Base-by-base conservation (phyloP, 2,329 filamentous ascomycete genomes). In the Fusarium anthophilum region DNA sequence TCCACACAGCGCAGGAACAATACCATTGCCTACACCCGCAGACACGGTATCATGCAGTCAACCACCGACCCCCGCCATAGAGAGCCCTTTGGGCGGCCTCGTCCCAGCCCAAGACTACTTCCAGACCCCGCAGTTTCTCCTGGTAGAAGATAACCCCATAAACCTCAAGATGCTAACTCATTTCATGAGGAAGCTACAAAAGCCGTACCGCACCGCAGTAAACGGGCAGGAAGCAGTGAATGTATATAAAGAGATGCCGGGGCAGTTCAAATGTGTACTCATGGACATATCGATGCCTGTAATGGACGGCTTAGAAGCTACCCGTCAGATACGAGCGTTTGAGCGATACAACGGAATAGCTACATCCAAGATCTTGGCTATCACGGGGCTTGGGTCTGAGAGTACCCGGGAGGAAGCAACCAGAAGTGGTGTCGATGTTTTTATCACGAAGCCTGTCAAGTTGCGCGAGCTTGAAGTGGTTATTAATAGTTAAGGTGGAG, bases 101-200 rank as follows among this genome's bases (percentile, higher is more conserved):
- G 22, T 28, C 26, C 20, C 39, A 39, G 37, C 45, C 17, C n/a
- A 55, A 24, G 54, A 53, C 26, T 69, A 55, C 37, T 56, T 58
- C 20, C 38, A 44, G 0, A 48, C 28, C 7, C 58, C 26, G 2
- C 44, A 64, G 14, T 76, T 83, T 15, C 73, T 85, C 10, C 73
- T 84, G 6, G 83, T 84, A 1, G 82, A 85, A 20, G 83, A 84
- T 53, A 84, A 84, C 47, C 64, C 71, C 8, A 83, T 84, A 61
- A 85, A 85, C 43, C 63, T 83, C 2, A 78, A 79, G 70, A 76
- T 82, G 8, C 59, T 82, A 6, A 75, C 74, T 2, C 72, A 78
- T 0, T 82, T 79, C n/a, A 79, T 83, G 75, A 78, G 74, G 44
- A 83, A 82, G 48, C 72, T 82, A 0, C 75, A 77, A 1, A 69